These are phyloP conservation scores for Salix viminalis DNA, from an alignment of 345 rosid genomes.

Conservation along the genomic window DNA sequence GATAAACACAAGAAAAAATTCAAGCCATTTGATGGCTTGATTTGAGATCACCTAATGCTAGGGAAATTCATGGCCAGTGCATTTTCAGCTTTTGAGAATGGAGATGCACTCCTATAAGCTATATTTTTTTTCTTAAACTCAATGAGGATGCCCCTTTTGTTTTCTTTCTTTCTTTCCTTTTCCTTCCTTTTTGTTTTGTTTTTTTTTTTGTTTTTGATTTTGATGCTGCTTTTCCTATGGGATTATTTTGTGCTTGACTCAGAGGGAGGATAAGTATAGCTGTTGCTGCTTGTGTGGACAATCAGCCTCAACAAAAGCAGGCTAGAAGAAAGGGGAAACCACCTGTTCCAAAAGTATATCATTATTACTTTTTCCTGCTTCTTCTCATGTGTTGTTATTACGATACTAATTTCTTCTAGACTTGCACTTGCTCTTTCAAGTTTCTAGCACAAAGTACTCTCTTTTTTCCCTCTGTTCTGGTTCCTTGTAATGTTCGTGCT, in stretches of 20 bases:
- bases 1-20: no score
- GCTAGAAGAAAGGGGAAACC: constrained; percentile 60
- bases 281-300: constrained; percentile 47
- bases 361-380: neutral
- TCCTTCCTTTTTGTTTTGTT: neutral
- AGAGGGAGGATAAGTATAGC: constrained; percentile 93
- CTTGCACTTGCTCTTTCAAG: neutral
- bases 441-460: neutral
- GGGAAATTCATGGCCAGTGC: neutral
- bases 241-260: constrained; percentile 24
- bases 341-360: constrained; percentile 57
- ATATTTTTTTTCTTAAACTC: neutral
- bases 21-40: no score
- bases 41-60: neutral
- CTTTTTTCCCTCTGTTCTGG: neutral
- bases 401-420: neutral
- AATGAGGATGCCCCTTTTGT: neutral
- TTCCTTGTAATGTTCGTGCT: neutral
- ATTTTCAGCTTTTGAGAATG: neutral
- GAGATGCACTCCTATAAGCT: neutral
- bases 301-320: constrained; percentile 46
- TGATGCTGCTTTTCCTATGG: neutral
- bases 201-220: neutral
- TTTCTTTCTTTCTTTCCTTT: neutral
- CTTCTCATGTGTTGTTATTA: neutral